phyloP scores from a whole-genome alignment of 495 filamentous ascomycete genomes.

The Penicillium daleae region DNA sequence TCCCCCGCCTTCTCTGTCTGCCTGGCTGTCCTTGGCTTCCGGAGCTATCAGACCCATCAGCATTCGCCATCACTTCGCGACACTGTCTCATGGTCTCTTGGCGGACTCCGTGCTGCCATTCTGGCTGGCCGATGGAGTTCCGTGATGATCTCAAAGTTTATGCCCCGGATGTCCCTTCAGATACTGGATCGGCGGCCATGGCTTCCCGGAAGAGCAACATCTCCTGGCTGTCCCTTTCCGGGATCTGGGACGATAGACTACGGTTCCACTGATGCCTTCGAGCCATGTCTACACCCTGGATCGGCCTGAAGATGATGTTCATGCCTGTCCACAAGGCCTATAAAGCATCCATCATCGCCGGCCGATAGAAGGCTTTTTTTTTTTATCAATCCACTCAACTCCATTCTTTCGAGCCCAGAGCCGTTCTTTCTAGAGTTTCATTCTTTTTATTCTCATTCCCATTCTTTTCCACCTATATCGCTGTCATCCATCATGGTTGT shows the following conservation, averaged over 20 bases:
- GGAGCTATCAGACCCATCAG: constrained; percentile 21
- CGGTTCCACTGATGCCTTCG: not conserved
- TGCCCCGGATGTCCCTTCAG: constrained; percentile 15
- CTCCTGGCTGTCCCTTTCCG: constrained; percentile 19
- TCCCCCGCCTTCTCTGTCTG: constrained; percentile 13
- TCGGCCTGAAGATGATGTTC: not conserved
- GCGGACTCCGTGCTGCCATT: constrained; percentile 25
- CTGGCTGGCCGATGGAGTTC: constrained; percentile 34
- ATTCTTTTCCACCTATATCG: not conserved
- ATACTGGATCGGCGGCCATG: constrained; percentile 26
- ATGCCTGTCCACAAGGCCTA: constrained; percentile 19
- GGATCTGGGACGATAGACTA: constrained; percentile 19
- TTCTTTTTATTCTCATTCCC: constrained; percentile 1
- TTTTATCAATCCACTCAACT: constrained; percentile 16
- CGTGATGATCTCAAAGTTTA: constrained; percentile 29
- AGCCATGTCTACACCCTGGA: constrained; percentile 3
- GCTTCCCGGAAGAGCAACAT: constrained; percentile 30
- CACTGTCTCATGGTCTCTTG: constrained; percentile 17
- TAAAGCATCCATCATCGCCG: constrained; percentile 29
- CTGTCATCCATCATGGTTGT: constrained; percentile 44
- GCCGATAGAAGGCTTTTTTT: constrained; percentile 10
- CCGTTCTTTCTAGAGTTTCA: constrained; percentile 22
- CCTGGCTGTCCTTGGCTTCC: not conserved
- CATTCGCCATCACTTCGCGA: constrained; percentile 12
- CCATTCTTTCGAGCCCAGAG: constrained; percentile 13